Percentiles rank a stretch among this genome's conserved stretches.
Conservation (phyloP, 768 basidiomycete genomes). For the Calocera viscosa region DNA sequence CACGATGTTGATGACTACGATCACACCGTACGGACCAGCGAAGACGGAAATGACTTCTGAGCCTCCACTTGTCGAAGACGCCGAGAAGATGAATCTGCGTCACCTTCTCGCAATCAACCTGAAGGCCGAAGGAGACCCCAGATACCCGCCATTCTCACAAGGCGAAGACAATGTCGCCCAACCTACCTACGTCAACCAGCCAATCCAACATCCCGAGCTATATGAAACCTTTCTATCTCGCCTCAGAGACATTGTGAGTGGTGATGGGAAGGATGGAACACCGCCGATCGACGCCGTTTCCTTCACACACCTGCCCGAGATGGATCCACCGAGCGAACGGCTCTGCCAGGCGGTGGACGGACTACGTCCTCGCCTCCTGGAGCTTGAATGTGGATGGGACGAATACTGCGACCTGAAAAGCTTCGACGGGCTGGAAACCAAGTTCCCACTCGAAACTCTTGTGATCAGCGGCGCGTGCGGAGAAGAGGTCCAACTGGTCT, state of each 20-base stretch:
- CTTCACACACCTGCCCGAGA: not conserved
- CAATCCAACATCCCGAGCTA: too few species aligned
- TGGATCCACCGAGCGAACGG: not conserved
- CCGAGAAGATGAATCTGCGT: not conserved
- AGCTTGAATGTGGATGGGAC: not conserved
- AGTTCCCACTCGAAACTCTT: not conserved
- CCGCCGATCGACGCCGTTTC: too few species aligned
- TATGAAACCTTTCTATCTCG: too few species aligned
- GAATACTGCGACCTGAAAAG: not conserved
- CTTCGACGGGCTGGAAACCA: not conserved
- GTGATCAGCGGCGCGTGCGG: not conserved
- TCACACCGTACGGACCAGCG: not conserved
- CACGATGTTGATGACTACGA: not conserved
- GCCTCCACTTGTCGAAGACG: not conserved
- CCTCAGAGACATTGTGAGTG: too few species aligned
- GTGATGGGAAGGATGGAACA: too few species aligned
- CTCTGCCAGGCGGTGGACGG: not conserved
- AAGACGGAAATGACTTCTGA: not conserved
- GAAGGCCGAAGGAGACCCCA: not conserved
- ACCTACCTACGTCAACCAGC: not conserved
- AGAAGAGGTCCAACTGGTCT: not conserved
- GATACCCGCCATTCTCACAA: too few species aligned
- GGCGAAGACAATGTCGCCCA: not conserved
- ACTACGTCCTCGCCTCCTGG: not conserved
- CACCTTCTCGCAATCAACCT: not conserved